phyloP scores from a whole-genome alignment of 495 filamentous ascomycete genomes.

The Neurospora terricola region DNA sequence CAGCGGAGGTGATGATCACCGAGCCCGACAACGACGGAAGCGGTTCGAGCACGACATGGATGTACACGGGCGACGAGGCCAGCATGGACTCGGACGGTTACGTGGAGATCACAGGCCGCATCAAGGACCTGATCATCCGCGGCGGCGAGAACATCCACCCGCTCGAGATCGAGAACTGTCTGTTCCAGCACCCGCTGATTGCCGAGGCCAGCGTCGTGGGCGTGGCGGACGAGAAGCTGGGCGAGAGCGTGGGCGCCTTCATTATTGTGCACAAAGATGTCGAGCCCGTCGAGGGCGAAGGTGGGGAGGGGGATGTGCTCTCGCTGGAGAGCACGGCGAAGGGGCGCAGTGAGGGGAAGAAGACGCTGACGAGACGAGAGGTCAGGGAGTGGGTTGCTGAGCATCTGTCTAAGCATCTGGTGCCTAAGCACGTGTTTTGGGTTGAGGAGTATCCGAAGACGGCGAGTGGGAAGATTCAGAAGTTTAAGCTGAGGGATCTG shows the following conservation, averaged over 20 bases:
- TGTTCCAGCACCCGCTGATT: conserved; percentile 61
- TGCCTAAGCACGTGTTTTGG: conserved; percentile 88
- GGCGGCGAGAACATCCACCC: conserved; percentile 97
- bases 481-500: conserved; percentile 70
- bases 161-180: conserved; percentile 82
- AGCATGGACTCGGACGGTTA: conserved; percentile 66
- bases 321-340: neutral
- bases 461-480: conserved; percentile 94
- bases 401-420: conserved; percentile 65
- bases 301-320: neutral
- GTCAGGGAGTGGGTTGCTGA: conserved; percentile 63
- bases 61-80: conserved; percentile 84
- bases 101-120: conserved; percentile 51
- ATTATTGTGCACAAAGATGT: conserved; percentile 45
- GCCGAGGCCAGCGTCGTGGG: conserved; percentile 74
- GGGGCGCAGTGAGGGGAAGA: conserved; percentile 6
- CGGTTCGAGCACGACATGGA: conserved; percentile 32
- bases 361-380: conserved; percentile 40
- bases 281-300: conserved; percentile 17
- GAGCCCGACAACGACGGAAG: conserved; percentile 32
- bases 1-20: conserved; percentile 55
- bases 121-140: conserved; percentile 87
- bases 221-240: conserved; percentile 72
- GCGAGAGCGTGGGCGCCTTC: conserved; percentile 81
- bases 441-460: conserved; percentile 80